Evolutionary conservation across 345 rosid species (phyloP).

Genomic region (Lepidium didymum): DNA sequence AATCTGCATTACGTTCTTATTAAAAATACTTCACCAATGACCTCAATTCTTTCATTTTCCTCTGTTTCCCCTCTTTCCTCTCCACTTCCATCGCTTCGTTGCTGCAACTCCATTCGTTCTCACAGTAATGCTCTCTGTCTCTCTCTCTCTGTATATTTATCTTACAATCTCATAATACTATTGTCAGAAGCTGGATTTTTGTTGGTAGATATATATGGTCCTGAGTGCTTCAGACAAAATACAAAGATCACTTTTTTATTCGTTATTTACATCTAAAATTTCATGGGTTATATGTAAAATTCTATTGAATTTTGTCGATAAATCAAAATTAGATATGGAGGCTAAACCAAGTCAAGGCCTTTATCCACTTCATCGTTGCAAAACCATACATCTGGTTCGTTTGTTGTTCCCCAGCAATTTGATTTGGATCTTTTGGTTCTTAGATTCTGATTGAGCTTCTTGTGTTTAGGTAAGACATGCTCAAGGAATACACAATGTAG

Average conservation of each 20-base stretch:
- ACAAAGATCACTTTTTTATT: background rate
- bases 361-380: conserved; percentile 66
- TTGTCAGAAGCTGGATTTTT: background rate
- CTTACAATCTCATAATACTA: background rate
- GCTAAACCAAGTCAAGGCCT: conserved; percentile 28
- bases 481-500: conserved; percentile 85
- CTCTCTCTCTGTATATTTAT: background rate
- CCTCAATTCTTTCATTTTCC: conserved; percentile 1
- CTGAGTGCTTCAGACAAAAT: background rate
- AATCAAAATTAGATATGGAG: conserved; percentile 39
- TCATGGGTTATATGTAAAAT: background rate
- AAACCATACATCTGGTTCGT: conserved; percentile 74
- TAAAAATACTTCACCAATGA: background rate
- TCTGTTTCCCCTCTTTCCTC: conserved; percentile 5
- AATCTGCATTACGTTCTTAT: background rate
- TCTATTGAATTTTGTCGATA: background rate
- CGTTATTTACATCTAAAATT: background rate
- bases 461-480: conserved; percentile 74
- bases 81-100: background rate
- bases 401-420: background rate
- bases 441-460: background rate
- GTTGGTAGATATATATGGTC: background rate
- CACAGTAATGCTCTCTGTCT: background rate
- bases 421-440: background rate
- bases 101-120: conserved; percentile 2